phyloP scores from a whole-genome alignment of 805 yeast genomes.

The Candida multigemmis region DNA sequence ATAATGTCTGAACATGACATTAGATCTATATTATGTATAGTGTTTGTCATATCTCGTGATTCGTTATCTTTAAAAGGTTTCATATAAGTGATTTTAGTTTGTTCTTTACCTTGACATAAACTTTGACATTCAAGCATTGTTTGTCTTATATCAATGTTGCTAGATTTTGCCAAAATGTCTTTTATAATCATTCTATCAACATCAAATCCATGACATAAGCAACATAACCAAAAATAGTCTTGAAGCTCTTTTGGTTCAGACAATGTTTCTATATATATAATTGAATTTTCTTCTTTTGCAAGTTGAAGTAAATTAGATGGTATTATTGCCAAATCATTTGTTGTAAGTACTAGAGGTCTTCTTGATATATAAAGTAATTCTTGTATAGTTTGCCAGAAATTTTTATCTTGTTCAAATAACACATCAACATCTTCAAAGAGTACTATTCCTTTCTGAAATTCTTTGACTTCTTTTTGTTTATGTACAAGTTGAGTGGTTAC shows the following conservation, averaged over 20 bases:
- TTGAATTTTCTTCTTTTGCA: conserved; percentile 33
- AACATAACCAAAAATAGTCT: conserved; percentile 34
- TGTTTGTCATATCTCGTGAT: no score
- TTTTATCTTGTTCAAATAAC: conserved; percentile 65
- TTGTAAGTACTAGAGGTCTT: conserved; percentile 64
- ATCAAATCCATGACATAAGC: conserved; percentile 22
- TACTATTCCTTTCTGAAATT: conserved; percentile 55
- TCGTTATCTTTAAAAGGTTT: no score
- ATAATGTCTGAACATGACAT: conserved; percentile 22
- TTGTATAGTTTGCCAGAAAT: conserved; percentile 70
- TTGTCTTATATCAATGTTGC: conserved; percentile 36
- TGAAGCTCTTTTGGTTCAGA: conserved; percentile 7
- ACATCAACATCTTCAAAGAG: conserved; percentile 83
- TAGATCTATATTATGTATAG: no score
- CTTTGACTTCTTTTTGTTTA: conserved; percentile 8
- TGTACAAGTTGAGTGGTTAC: conserved; percentile 80
- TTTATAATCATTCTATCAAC: conserved; percentile 19
- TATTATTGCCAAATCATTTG: conserved; percentile 38
- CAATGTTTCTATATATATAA: conserved; percentile 19
- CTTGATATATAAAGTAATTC: conserved; percentile 52
- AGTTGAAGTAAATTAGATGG: conserved; percentile 41
- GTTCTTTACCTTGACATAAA: conserved; percentile 22
- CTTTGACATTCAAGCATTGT: conserved; percentile 38
- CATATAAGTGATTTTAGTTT: no score
- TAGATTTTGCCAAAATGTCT: conserved; percentile 5